phyloP scores from a whole-genome alignment of 768 basidiomycete species.

The Psilocybe subaeruginosa region DNA sequence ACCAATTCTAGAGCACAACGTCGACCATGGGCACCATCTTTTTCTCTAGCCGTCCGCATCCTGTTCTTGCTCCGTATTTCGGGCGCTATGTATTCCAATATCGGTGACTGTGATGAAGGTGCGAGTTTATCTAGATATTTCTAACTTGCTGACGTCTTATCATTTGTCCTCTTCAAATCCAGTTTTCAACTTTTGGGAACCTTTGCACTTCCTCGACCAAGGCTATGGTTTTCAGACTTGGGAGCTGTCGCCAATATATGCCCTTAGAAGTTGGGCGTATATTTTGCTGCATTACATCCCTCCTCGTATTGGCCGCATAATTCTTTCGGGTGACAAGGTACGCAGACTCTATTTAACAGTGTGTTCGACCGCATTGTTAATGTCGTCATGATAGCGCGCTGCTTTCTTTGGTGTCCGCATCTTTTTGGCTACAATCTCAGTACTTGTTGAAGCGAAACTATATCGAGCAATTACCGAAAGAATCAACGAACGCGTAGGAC shows the following conservation, averaged over 20 bases:
- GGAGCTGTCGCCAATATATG: slow-evolving; percentile 90
- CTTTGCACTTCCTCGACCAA: slow-evolving; percentile 86
- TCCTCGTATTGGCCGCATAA: slow-evolving; percentile 53
- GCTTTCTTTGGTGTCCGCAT: slow-evolving; percentile 91
- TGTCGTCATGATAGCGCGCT: slow-evolving; percentile 57
- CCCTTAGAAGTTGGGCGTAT: slow-evolving; percentile 97
- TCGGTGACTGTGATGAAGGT: slow-evolving; percentile 98
- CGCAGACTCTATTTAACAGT: not conserved
- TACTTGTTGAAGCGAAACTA: slow-evolving; percentile 79
- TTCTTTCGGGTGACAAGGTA: slow-evolving; percentile 70
- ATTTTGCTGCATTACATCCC: slow-evolving; percentile 79
- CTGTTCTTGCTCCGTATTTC: slow-evolving; percentile 79
- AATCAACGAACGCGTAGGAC: slow-evolving; percentile 87
- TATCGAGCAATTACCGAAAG: slow-evolving; percentile 81
- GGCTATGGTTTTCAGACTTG: slow-evolving; percentile 97
- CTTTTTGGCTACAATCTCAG: slow-evolving; percentile 70
- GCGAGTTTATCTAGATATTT: not conserved
- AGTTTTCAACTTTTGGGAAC: slow-evolving; percentile 99
- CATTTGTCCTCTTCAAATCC: not conserved
- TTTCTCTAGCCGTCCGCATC: slow-evolving; percentile 86
- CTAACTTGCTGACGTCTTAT: not conserved
- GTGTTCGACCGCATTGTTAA: slow-evolving; percentile 8
- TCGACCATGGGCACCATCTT: slow-evolving; percentile 84
- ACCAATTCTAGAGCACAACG: slow-evolving; percentile 55
- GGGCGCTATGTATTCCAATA: slow-evolving; percentile 93